Base-by-base conservation (phyloP, 2,329 filamentous ascomycete genomes). In the Sclerotinia minor region DNA sequence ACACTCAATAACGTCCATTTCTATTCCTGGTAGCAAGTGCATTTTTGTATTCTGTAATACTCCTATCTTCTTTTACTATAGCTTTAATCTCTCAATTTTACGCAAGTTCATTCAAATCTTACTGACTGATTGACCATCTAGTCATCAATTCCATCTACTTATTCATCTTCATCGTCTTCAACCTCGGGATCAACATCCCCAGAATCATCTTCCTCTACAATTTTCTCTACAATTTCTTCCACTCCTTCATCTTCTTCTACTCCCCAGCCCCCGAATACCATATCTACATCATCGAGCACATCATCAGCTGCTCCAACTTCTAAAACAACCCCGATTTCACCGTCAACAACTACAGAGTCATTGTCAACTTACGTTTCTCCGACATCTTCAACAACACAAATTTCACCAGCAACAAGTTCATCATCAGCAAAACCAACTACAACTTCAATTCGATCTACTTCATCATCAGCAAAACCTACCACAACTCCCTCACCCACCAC, bases 401-500 rank as follows among this genome's bases (percentile, higher is more conserved):
- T 26, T 26, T 35, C 15, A 57, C n/a, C 41, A 7, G 17, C 41
- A 45, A 38, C 15, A 8, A 47, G 21, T 44, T 41, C 60, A 19
- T 26, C n/a, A 21, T 38, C 35, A 7, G 7, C 55, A 5, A 59
- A 29, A 5, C 49, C 69, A 24, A 38, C 73, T 1, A 69, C 74
- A 49, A 73, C 69, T 11, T 67, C 72, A 11, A 72, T 70, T 13
- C 71, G 54, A 19, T 54, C 67, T 11, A 67, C 55, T 24, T 67
- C 69, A 44, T 69, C 71, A 21, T 57, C 67, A 32, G 47, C 66
- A 32, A 57, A 47, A 13, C 67, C 57, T 13, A 67, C 65, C 38
- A 68, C 64, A 41, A 50, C 60, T n/a, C 13, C 63, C 44, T 47
- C 72, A 50, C 58, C 70, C 15, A 70, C 72, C 3, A 74, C 71